Conservation (phyloP, 1,284 basidiomycete genomes). For the Ustilago bromivora region DNA sequence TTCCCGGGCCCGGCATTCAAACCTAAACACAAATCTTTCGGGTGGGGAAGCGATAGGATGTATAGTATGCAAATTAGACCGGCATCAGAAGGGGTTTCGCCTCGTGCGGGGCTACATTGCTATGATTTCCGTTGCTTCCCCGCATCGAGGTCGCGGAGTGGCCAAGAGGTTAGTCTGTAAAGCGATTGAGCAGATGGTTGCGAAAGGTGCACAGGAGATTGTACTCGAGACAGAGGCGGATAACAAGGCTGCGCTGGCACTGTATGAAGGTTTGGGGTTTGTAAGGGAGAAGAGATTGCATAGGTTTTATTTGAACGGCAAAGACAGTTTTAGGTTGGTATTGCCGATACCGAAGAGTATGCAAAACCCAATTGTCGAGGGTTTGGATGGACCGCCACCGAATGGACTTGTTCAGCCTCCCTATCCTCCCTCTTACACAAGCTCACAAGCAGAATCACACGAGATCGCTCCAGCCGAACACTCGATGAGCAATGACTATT, state of each 20-base stretch:
- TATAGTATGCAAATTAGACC: conserved; percentile 94
- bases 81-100: conserved; percentile 75
- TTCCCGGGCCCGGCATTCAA: no score
- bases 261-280: conserved; percentile 94
- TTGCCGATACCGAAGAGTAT: conserved; percentile 41
- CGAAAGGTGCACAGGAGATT: conserved; percentile 84
- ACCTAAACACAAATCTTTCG: no score
- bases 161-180: conserved; percentile 70
- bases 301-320: conserved; percentile 91
- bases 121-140: conserved; percentile 77
- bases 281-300: conserved; percentile 93
- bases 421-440: not conserved
- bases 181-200: conserved; percentile 83
- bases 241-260: conserved; percentile 84
- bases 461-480: not conserved
- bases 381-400: conserved; percentile 17
- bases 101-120: conserved; percentile 94
- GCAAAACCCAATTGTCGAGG: conserved; percentile 17
- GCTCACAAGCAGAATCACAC: not conserved
- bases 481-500: not conserved
- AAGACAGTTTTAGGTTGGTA: conserved; percentile 64
- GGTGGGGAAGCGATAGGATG: conserved; percentile 74
- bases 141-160: conserved; percentile 73
- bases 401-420: conserved; percentile 39
- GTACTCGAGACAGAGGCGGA: conserved; percentile 97